A percentile compares a stretch with the other conserved stretches of the same genome.
phyloP scores from a whole-genome alignment of 2,329 filamentous ascomycete species.

The Aspergillus felis region DNA sequence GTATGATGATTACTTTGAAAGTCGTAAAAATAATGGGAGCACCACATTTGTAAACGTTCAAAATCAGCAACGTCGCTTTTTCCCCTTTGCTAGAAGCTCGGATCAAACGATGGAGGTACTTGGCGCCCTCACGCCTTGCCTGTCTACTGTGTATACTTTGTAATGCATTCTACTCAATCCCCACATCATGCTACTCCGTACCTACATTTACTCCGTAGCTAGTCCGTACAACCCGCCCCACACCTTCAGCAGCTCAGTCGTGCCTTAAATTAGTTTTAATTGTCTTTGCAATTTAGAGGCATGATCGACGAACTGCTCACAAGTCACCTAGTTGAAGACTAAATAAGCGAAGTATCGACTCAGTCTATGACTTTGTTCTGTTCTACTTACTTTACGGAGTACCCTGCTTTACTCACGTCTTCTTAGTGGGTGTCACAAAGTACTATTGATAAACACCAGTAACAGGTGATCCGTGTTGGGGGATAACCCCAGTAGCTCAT shows the following conservation, averaged over 20 bases:
- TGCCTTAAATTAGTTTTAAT: not conserved
- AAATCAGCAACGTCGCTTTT: no score
- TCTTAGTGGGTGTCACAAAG: not conserved
- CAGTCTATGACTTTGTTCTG: not conserved
- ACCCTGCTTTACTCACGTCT: not conserved
- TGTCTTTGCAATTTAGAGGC: not conserved
- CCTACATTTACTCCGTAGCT: no score
- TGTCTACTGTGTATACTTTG: not conserved
- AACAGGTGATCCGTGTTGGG: no score
- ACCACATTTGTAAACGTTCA: no score
- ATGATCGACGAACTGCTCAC: not conserved
- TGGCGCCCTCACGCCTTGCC: not conserved
- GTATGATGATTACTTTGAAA: no score
- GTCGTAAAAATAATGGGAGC: no score
- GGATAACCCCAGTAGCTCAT: not conserved
- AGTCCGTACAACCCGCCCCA: not conserved
- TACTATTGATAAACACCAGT: not conserved
- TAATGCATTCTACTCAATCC: not conserved
- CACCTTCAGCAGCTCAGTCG: not conserved
- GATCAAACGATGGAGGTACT: no score
- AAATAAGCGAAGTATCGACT: not conserved
- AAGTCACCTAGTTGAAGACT: not conserved
- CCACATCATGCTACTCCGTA: conserved; percentile 12
- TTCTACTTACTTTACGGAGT: not conserved
- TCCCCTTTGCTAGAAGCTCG: not conserved